phyloP scores from a whole-genome alignment of 768 basidiomycete species.

The Suillus ampliporus region DNA sequence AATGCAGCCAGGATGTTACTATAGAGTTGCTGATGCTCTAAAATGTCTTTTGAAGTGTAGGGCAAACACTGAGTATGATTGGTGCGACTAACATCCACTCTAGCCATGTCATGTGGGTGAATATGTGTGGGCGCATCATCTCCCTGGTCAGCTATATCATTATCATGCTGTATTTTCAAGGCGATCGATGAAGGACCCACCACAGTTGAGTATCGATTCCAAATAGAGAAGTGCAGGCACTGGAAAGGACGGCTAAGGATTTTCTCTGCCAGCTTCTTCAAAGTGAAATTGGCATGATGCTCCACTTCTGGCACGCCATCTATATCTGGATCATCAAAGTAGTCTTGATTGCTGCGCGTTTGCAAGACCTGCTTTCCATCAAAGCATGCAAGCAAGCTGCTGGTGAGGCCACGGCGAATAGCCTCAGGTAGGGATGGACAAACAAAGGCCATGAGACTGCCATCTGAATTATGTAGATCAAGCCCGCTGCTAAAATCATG shows the following conservation, averaged over 20 bases:
- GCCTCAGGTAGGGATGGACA: not conserved
- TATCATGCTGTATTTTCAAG: not conserved
- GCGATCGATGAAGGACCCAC: not conserved
- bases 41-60: too few species aligned
- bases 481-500: not conserved
- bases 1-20: not conserved
- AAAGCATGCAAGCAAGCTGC: not conserved
- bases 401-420: not conserved
- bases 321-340: too few species aligned
- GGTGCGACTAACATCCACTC: not conserved
- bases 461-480: not conserved
- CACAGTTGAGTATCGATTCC: not conserved
- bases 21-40: not conserved
- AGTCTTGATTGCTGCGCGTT: too few species aligned
- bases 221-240: not conserved
- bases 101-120: not conserved
- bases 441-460: not conserved
- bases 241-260: too few species aligned
- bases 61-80: too few species aligned
- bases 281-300: not conserved
- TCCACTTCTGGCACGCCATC: too few species aligned
- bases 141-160: not conserved
- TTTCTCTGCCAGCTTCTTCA: not conserved
- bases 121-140: not conserved
- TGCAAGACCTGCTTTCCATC: not conserved